Evolutionary conservation across 257 asterid species (phyloP).

Genomic region (Lycium ferocissimum): DNA sequence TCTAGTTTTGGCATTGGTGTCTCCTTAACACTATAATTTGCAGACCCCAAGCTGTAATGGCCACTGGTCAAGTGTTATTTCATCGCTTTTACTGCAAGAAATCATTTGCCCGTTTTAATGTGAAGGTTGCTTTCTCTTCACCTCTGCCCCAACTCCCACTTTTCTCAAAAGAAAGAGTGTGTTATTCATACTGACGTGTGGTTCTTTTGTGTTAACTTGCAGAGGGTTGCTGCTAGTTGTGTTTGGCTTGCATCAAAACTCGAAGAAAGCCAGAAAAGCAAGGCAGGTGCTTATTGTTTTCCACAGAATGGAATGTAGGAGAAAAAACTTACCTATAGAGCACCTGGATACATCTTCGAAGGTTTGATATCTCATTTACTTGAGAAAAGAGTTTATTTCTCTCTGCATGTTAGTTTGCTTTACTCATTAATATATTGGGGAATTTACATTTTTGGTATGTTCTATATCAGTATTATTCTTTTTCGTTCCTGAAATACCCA

Average conservation of each 20-base stretch:
- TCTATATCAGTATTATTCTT: not conserved
- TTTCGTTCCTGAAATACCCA: not conserved
- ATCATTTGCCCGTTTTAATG: slow-evolving; percentile 86
- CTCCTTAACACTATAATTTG: slow-evolving; percentile 55
- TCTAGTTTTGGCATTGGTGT: slow-evolving; percentile 28
- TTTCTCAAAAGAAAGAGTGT: not conserved
- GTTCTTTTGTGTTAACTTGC: slow-evolving; percentile 32
- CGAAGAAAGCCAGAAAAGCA: slow-evolving; percentile 93
- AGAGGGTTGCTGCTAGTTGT: slow-evolving; percentile 99
- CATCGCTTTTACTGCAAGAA: slow-evolving; percentile 97
- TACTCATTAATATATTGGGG: not conserved
- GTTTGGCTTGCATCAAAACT: slow-evolving; percentile 99
- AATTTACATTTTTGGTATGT: not conserved
- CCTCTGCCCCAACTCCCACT: not conserved
- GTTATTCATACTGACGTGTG: slow-evolving; percentile 33
- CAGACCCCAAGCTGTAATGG: slow-evolving; percentile 99
- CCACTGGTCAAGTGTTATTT: slow-evolving; percentile 93
- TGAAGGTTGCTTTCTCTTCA: slow-evolving; percentile 61
- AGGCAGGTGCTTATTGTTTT: slow-evolving; percentile 86
- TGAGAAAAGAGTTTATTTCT: not conserved
- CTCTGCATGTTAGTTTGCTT: not conserved
- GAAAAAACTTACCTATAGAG: slow-evolving; percentile 83
- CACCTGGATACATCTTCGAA: slow-evolving; percentile 77
- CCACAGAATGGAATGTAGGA: slow-evolving; percentile 96
- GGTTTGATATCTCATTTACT: slow-evolving; percentile 50